These are phyloP conservation scores for Phytophthora tentaculata DNA, from an alignment of 352 stramenopile genomes.

Conservation along the genomic window DNA sequence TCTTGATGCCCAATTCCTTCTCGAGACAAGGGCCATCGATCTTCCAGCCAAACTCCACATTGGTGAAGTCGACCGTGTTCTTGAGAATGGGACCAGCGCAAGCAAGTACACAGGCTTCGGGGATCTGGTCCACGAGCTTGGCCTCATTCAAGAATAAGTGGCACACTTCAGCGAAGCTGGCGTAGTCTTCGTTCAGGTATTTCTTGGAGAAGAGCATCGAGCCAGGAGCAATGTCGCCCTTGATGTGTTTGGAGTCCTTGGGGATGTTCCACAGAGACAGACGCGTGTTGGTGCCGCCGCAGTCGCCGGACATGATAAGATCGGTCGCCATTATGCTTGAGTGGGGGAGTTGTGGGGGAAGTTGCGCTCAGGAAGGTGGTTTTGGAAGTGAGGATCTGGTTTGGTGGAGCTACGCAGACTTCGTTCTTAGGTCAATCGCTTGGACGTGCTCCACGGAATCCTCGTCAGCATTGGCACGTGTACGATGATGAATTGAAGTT, in stretches of 20 bases:
- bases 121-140: conserved; percentile 68
- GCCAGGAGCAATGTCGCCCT: conserved; percentile 69
- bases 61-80: conserved; percentile 91
- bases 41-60: conserved; percentile 91
- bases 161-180: conserved; percentile 86
- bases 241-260: conserved; percentile 33
- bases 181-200: conserved; percentile 82
- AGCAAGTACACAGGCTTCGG: conserved; percentile 69
- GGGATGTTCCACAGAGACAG: conserved; percentile 88
- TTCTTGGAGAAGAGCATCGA: conserved; percentile 80
- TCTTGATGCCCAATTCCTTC: conserved; percentile 78
- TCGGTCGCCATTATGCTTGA: conserved; percentile 36
- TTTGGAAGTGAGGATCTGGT: conserved; percentile 29
- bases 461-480: too few relatives aligned
- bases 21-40: conserved; percentile 83
- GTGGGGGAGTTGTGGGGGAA: not conserved
- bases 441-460: too few relatives aligned
- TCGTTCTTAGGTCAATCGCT: too few relatives aligned
- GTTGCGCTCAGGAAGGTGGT: conserved; percentile 26
- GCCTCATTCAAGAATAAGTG: conserved; percentile 93
- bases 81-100: conserved; percentile 82
- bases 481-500: too few relatives aligned
- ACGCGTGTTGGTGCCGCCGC: conserved; percentile 96
- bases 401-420: too few relatives aligned
- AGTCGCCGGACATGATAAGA: conserved; percentile 89